phyloP scores from a whole-genome alignment of 2,329 filamentous ascomycete species.

The Talaromyces amestolkiae region DNA sequence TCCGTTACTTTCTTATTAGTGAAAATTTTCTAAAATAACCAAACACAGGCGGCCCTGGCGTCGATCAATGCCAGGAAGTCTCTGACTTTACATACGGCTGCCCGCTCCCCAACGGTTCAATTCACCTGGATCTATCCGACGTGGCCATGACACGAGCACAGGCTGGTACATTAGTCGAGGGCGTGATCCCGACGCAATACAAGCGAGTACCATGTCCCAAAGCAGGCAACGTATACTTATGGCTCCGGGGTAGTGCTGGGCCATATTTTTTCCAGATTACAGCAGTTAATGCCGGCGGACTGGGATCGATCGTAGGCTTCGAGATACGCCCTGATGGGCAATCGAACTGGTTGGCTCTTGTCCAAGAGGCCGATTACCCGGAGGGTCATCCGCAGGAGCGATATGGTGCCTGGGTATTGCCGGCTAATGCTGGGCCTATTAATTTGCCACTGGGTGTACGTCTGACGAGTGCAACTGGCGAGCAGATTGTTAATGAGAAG shows the following conservation, averaged over 20 bases:
- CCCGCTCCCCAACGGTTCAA: conserved; percentile 8
- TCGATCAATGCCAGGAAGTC: conserved; percentile 14
- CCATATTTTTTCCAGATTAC: conserved; percentile 13
- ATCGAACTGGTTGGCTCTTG: conserved; percentile 7
- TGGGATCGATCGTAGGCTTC: conserved; percentile 11
- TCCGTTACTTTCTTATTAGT: neutral
- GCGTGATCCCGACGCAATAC: conserved; percentile 12
- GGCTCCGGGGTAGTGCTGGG: conserved; percentile 6
- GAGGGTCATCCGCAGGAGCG: conserved; percentile 15
- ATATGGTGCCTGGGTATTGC: conserved; percentile 9
- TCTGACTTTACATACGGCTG: conserved; percentile 11
- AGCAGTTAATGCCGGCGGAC: conserved; percentile 8
- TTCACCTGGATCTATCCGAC: conserved; percentile 7
- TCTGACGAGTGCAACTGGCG: conserved; percentile 8
- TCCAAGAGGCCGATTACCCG: conserved; percentile 12
- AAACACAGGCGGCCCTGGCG: conserved; percentile 7
- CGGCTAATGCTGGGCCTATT: conserved; percentile 1
- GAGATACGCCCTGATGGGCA: conserved; percentile 10
- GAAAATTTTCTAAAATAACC: neutral
- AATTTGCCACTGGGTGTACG: conserved; percentile 9
- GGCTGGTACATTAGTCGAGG: conserved; percentile 3
- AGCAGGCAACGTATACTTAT: conserved; percentile 11
- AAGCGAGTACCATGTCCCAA: conserved; percentile 14
- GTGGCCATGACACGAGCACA: conserved; percentile 13
- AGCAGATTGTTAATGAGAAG: conserved; percentile 12